phyloP scores from a whole-genome alignment of 495 filamentous ascomycete species.

The Aspergillus mulundensis region DNA sequence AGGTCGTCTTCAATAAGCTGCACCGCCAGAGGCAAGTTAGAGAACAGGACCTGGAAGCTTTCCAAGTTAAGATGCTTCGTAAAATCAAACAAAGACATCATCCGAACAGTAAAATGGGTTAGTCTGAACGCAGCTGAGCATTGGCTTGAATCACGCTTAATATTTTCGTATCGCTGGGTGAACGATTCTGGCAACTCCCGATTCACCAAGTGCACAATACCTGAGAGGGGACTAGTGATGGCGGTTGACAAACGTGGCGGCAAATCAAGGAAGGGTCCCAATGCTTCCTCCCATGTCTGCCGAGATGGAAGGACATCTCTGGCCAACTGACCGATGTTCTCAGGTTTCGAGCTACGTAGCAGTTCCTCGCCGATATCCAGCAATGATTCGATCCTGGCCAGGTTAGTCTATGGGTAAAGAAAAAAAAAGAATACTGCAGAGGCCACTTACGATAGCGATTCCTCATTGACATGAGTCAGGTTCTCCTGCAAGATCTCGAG shows the following conservation, averaged over 20 bases:
- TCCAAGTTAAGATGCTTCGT: conserved; percentile 26
- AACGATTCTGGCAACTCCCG: conserved; percentile 25
- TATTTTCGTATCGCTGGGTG: conserved; percentile 22
- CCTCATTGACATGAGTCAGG: conserved; percentile 44
- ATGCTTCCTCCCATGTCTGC: conserved; percentile 45
- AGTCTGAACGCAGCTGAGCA: conserved; percentile 71
- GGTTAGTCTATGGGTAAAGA: conserved; percentile 13
- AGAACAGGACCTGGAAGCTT: conserved; percentile 37
- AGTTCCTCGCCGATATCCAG: conserved; percentile 50
- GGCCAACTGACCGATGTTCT: conserved; percentile 26
- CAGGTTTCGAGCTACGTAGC: conserved; percentile 33
- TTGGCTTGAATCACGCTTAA: conserved; percentile 59
- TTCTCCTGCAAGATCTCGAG: conserved; percentile 50
- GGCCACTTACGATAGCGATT: conserved; percentile 50
- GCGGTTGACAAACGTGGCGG: conserved; percentile 60
- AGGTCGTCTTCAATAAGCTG: conserved; percentile 63
- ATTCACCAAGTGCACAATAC: conserved; percentile 63
- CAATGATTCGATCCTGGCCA: conserved; percentile 49
- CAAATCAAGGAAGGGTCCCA: conserved; percentile 56
- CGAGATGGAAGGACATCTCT: conserved; percentile 47
- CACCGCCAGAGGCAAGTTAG: conserved; percentile 48
- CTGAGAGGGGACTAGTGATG: conserved; percentile 66
- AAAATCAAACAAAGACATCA: conserved; percentile 43
- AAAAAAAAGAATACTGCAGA: neutral
- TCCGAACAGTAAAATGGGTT: conserved; percentile 57